Conservation (phyloP, 2,329 filamentous ascomycete species). For the Seiridium cupressi region DNA sequence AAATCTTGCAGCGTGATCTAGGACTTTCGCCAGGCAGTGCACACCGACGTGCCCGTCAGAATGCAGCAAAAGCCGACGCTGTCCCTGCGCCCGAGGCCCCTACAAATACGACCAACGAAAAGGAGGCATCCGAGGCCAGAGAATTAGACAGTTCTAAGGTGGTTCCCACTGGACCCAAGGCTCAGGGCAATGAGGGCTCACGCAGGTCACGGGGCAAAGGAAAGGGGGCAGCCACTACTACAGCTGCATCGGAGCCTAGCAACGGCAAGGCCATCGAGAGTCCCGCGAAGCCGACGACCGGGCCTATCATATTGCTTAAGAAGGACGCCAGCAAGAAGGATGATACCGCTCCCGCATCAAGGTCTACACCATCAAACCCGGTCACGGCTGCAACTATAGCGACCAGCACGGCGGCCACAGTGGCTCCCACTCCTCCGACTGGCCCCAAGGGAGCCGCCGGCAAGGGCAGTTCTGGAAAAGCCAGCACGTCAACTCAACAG, state of each 20-base stretch:
- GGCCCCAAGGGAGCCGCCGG: constrained; percentile 20
- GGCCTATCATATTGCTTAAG: constrained; percentile 26
- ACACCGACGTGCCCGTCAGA: constrained; percentile 58
- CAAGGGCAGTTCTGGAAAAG: constrained; percentile 17
- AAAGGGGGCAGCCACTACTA: constrained; percentile 23
- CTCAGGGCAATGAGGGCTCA: constrained; percentile 30
- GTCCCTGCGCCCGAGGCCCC: constrained; percentile 35
- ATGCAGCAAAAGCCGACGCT: constrained; percentile 55
- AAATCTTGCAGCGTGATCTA: constrained; percentile 64
- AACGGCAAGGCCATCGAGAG: constrained; percentile 23
- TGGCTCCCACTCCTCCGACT: constrained; percentile 29
- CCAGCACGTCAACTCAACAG: constrained; percentile 16
- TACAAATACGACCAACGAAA: constrained; percentile 27
- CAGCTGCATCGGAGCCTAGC: constrained; percentile 21
- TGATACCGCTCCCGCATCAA: constrained; percentile 15
- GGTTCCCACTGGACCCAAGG: constrained; percentile 26
- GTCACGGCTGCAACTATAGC: constrained; percentile 21
- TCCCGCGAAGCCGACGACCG: constrained; percentile 18
- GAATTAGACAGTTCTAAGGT: constrained; percentile 17
- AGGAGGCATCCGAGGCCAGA: constrained; percentile 19
- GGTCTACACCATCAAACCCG: constrained; percentile 15
- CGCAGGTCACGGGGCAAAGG: constrained; percentile 31
- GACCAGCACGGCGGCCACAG: constrained; percentile 17
- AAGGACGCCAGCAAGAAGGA: constrained; percentile 27
- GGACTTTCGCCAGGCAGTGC: constrained; percentile 63